Conservation (phyloP, 352 stramenopile genomes). For the Phytophthora podocarpi region DNA sequence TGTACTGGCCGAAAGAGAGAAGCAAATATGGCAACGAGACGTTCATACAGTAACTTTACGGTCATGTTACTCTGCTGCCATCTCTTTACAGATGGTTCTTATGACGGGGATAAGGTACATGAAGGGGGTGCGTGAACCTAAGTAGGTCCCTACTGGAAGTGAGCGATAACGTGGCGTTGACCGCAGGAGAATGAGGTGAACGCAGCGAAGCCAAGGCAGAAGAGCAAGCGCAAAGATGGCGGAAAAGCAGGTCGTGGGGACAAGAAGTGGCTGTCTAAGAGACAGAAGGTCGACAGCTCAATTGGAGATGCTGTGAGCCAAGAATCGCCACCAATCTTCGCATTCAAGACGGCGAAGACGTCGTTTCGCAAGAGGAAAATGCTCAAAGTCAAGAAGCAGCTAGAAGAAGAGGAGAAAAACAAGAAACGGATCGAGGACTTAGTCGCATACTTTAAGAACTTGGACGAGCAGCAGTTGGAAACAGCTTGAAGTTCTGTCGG, state of each 20-base stretch:
- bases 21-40: background rate
- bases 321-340: conserved; percentile 62
- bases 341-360: conserved; percentile 51
- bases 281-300: conserved; percentile 11
- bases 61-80: background rate
- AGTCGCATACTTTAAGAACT: conserved; percentile 61
- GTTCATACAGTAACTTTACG: background rate
- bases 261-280: conserved; percentile 20
- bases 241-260: background rate
- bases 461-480: conserved; percentile 62
- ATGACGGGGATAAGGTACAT: conserved; percentile 29
- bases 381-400: conserved; percentile 37
- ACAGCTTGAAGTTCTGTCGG: conserved; percentile 34
- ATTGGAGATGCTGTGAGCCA: conserved; percentile 12
- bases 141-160: background rate
- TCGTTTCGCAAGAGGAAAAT: conserved; percentile 54
- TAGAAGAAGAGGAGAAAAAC: conserved; percentile 44
- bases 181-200: conserved; percentile 41
- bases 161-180: background rate
- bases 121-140: background rate
- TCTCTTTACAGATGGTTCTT: conserved; percentile 21
- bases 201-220: conserved; percentile 14
- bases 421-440: conserved; percentile 63
- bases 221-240: conserved; percentile 16
- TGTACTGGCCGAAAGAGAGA: background rate